These are phyloP conservation scores for Botrytis byssoidea DNA, from an alignment of 2,329 filamentous ascomycete genomes.

Conservation along the genomic window DNA sequence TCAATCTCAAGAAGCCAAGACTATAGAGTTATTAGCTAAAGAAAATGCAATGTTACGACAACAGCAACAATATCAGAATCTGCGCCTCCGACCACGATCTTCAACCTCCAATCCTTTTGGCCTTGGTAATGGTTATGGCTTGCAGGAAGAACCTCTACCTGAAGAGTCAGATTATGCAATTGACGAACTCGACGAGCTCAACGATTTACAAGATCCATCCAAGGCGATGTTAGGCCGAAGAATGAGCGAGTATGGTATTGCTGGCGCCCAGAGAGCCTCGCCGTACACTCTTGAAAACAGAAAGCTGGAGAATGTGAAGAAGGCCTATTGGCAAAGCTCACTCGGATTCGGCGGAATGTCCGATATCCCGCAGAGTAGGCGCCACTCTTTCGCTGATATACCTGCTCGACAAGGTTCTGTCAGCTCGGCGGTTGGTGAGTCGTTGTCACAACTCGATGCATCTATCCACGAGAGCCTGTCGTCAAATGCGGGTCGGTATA, in stretches of 20 bases:
- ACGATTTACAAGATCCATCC: conserved; percentile 45
- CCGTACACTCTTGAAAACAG: conserved; percentile 54
- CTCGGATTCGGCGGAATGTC: conserved; percentile 61
- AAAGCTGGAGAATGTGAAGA: conserved; percentile 64
- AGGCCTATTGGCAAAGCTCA: conserved; percentile 69
- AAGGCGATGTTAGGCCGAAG: conserved; percentile 38
- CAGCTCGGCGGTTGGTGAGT: conserved; percentile 55
- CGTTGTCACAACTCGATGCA: conserved; percentile 42
- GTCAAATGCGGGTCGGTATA: conserved; percentile 36
- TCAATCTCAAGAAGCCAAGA: conserved; percentile 57
- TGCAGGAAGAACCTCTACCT: conserved; percentile 59
- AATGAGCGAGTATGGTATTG: conserved; percentile 41
- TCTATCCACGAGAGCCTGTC: conserved; percentile 34
- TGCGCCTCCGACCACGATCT: conserved; percentile 56
- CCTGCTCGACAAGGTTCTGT: conserved; percentile 64
- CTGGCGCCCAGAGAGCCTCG: conserved; percentile 35
- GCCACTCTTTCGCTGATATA: conserved; percentile 76
- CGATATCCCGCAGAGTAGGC: conserved; percentile 69
- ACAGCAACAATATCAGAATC: conserved; percentile 56
- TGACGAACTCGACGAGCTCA: conserved; percentile 65
- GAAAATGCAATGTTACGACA: conserved; percentile 63
- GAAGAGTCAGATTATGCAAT: conserved; percentile 72
- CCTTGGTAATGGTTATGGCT: conserved; percentile 55
- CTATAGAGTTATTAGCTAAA: conserved; percentile 60
- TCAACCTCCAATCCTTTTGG: conserved; percentile 54